Base-by-base conservation (phyloP, 345 rosid species). In the Ceriops zippeliana region DNA sequence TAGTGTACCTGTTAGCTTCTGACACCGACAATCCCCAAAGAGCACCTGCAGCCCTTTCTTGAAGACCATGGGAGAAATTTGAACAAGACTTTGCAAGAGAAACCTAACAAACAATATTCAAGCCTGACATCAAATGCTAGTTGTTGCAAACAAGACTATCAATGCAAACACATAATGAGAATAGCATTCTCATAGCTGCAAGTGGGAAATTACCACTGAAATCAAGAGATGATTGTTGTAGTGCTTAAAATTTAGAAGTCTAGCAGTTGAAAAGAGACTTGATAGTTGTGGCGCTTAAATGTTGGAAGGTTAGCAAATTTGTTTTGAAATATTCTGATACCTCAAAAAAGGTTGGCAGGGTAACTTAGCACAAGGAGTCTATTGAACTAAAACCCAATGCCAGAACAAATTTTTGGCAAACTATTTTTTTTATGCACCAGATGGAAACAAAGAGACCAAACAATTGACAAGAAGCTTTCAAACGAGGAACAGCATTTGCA, bases 21-120 rank as follows among this genome's bases (percentile, higher is more conserved):
- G 84, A 81, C 17, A 81, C 79, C 2, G 84, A 81, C 74, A 77
- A 74, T 56, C 81, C 79, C 81, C 81, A 81, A 3, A 77, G 70
- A 58, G 82, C 77, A 22, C 82, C 82, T 24, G 82, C 84, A 51
- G 82, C 82, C 65, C 84, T 72, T 69, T 81, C 82, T 70, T 81
- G 84, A 66, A 81, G 78, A 69, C 77, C 75, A 20, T 47, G 75
- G 51, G 82, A 78, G 65, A 73, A 54, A 69, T 62, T 67, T n/a
- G 76, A 63, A 63, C 80, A 78, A 31, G 78, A 78, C 66, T 66
- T 76, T 30, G 82, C 84, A 11, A 81, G 77, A 59, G 79, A 42
- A 62, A 81, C 81, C 81, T 80, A 42, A 13, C 57, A 63, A 34
- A 28, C 58, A 73, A 42, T 42, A 3, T 19, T 42, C 5, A 15